Evolutionary conservation across 2,329 filamentous ascomycete species (phyloP).

Genomic region (Trichoderma sp.): DNA sequence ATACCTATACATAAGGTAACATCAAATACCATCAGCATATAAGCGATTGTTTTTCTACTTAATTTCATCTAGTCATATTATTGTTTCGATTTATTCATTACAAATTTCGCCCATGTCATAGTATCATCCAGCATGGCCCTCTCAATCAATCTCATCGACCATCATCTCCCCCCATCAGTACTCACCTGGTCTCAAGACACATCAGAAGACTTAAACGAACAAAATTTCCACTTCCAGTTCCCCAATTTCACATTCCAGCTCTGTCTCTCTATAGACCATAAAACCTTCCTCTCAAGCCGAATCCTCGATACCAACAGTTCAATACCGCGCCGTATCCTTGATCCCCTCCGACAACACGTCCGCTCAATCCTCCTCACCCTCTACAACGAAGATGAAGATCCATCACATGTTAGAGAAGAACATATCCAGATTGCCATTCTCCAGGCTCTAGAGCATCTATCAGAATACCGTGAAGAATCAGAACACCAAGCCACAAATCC

Average conservation of each 20-base stretch:
- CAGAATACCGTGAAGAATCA: not conserved
- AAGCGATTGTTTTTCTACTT: not conserved
- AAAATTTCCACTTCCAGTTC: not conserved
- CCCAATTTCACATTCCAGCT: not conserved
- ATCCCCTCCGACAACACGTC: slow-evolving; percentile 25
- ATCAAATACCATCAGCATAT: not conserved
- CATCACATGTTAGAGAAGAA: not conserved
- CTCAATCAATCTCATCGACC: not conserved
- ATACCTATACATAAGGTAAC: not conserved
- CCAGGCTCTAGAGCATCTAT: not conserved
- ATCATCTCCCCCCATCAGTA: not conserved
- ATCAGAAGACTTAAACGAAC: not conserved
- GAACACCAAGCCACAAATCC: not conserved
- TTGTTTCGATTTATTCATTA: not conserved
- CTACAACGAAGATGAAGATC: not conserved
- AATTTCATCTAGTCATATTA: not conserved
- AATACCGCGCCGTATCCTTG: slow-evolving; percentile 18
- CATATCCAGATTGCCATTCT: not conserved
- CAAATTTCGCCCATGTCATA: not conserved
- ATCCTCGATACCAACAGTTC: slow-evolving; percentile 1
- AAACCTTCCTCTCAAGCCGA: not conserved
- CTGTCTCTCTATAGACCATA: not conserved
- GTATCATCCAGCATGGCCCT: not conserved
- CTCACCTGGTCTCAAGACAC: not conserved
- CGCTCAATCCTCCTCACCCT: slow-evolving; percentile 21